These are phyloP conservation scores for Alternaria metachromatica DNA, from an alignment of 2,329 filamentous ascomycete species.

Conservation along the genomic window DNA sequence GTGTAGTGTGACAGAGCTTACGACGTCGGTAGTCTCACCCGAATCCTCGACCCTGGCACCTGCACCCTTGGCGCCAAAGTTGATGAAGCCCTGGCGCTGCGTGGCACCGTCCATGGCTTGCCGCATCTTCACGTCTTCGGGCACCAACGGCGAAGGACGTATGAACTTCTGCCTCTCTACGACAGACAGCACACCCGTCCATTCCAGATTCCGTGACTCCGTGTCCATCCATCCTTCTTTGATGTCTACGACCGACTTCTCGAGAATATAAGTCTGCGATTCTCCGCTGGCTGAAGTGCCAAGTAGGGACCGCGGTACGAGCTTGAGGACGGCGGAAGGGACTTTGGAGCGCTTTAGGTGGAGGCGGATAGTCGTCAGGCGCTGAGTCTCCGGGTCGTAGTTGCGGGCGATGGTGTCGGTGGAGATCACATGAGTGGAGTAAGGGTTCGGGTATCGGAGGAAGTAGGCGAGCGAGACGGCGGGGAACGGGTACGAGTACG, in stretches of 20 bases:
- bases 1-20: conserved; percentile 75
- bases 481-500: conserved; percentile 81
- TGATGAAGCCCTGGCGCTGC: conserved; percentile 42
- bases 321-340: conserved; percentile 74
- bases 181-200: conserved; percentile 79
- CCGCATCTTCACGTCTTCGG: conserved; percentile 35
- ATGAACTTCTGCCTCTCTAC: conserved; percentile 77
- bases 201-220: conserved; percentile 81
- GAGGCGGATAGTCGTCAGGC: conserved; percentile 77
- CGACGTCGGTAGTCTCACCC: conserved; percentile 66
- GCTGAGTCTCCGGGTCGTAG: conserved; percentile 75
- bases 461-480: conserved; percentile 89
- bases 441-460: conserved; percentile 86
- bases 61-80: conserved; percentile 29
- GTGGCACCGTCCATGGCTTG: conserved; percentile 41
- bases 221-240: conserved; percentile 83
- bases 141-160: conserved; percentile 47
- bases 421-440: conserved; percentile 80
- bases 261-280: conserved; percentile 80
- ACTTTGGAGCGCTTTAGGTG: conserved; percentile 83
- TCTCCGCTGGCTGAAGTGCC: conserved; percentile 65
- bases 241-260: conserved; percentile 79
- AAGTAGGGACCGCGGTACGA: conserved; percentile 73
- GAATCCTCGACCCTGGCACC: conserved; percentile 40
- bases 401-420: conserved; percentile 80